Evolutionary conservation across 1,139 yeast genomes (phyloP).

Genomic region (Meyerozyma carpophila): DNA sequence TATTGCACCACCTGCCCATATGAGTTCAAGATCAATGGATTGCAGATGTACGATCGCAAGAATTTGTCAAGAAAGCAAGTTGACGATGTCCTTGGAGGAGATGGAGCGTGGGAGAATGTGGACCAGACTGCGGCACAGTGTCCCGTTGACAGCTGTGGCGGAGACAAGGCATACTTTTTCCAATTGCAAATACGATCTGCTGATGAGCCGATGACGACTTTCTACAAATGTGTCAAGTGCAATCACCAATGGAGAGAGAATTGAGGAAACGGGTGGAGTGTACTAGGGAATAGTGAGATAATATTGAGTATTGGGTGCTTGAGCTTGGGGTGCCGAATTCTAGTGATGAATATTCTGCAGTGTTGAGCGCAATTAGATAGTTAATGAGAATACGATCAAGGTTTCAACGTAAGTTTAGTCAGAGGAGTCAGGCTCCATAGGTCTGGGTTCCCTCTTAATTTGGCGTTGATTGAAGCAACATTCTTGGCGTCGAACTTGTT

Average conservation of each 20-base stretch:
- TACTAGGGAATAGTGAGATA: too few species aligned
- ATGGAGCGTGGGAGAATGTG: slow-evolving; percentile 98
- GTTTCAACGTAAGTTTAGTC: neutral
- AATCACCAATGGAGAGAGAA: slow-evolving; percentile 97
- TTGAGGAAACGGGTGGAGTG: slow-evolving; percentile 18
- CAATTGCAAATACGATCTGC: slow-evolving; percentile 94
- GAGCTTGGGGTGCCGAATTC: too few species aligned
- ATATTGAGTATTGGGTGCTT: too few species aligned
- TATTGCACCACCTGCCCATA: slow-evolving; percentile 94
- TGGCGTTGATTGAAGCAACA: neutral
- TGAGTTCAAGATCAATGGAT: slow-evolving; percentile 78
- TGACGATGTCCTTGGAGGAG: slow-evolving; percentile 95
- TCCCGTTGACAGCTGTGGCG: slow-evolving; percentile 81
- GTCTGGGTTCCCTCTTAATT: neutral
- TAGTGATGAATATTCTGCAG: too few species aligned
- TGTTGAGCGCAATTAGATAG: neutral
- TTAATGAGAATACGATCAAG: neutral
- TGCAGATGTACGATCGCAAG: slow-evolving; percentile 82
- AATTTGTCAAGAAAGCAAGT: slow-evolving; percentile 80
- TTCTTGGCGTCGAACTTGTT: neutral
- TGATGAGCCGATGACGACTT: slow-evolving; percentile 94
- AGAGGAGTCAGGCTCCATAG: neutral
- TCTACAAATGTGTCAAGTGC: slow-evolving; percentile 88
- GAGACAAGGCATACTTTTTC: slow-evolving; percentile 90
- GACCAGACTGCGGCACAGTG: slow-evolving; percentile 89